Evolutionary conservation across 768 basidiomycete genomes (phyloP).

Genomic region (Lanmaoa pseudosensibilis): DNA sequence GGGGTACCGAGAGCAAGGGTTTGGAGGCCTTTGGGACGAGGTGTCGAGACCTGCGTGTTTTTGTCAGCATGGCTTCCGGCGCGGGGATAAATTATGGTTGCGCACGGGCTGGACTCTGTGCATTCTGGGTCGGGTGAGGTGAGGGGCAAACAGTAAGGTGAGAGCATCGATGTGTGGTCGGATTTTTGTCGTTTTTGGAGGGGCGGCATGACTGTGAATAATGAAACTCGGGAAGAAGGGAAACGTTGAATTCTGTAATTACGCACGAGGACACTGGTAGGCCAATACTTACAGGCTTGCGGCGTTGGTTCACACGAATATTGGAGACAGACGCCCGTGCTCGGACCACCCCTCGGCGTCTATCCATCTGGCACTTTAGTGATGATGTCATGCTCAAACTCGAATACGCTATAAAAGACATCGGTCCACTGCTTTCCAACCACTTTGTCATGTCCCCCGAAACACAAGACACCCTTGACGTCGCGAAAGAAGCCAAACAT

Average conservation of each 20-base stretch:
- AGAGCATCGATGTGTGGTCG: neutral
- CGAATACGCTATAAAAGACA: neutral
- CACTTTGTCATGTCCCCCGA: neutral
- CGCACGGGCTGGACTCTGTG: conserved; percentile 6
- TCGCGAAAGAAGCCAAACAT: neutral
- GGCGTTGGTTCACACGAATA: conserved; percentile 10
- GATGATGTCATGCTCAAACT: neutral
- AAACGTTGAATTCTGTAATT: neutral
- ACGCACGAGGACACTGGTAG: neutral
- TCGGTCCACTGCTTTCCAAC: neutral
- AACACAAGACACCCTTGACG: neutral
- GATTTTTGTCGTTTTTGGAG: neutral
- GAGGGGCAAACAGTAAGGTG: neutral
- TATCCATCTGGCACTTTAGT: neutral
- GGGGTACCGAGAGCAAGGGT: neutral
- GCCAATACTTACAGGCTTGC: too few relatives aligned
- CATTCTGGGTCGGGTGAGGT: neutral
- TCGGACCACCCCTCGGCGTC: neutral
- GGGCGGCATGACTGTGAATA: neutral
- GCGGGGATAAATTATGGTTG: neutral
- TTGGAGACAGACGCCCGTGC: neutral
- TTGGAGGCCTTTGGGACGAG: neutral
- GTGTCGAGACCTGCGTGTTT: neutral
- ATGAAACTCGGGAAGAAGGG: neutral
- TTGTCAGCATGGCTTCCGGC: neutral